These are phyloP conservation scores for Phytomonas francai DNA, from an alignment of 208 protist genomes.

Conservation along the genomic window DNA sequence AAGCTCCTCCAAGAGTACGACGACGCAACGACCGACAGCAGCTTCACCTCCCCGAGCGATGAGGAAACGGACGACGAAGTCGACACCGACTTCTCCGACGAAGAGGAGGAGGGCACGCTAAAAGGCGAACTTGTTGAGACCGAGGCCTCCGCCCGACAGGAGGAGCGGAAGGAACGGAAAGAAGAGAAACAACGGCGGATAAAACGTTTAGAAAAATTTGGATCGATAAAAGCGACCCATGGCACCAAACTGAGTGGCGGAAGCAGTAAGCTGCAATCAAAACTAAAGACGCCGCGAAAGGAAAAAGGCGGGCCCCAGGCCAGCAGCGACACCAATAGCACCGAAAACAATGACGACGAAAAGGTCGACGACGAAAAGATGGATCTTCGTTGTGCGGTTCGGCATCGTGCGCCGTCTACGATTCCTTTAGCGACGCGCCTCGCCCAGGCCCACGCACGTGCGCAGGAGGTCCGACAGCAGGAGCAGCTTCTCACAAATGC, in stretches of 20 bases:
- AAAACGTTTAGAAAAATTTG: constrained; percentile 23
- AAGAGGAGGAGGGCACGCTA: constrained; percentile 35
- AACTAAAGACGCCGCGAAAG: not conserved
- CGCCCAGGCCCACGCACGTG: constrained; percentile 30
- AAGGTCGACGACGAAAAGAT: constrained; percentile 11
- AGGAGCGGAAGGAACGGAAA: constrained; percentile 34
- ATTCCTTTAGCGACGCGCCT: constrained; percentile 49
- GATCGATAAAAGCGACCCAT: not conserved
- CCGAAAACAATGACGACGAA: constrained; percentile 1
- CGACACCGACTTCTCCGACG: constrained; percentile 73
- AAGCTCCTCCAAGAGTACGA: constrained; percentile 32
- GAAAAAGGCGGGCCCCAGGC: not conserved
- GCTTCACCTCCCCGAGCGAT: constrained; percentile 45
- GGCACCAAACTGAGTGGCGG: not conserved
- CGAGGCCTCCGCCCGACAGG: constrained; percentile 38
- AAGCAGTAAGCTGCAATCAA: not conserved
- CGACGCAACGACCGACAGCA: constrained; percentile 46
- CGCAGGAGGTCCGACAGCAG: constrained; percentile 20
- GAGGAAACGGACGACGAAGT: constrained; percentile 54
- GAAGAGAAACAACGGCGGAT: constrained; percentile 18
- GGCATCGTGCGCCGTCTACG: constrained; percentile 33
- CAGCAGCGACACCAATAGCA: not conserved
- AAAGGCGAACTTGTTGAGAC: constrained; percentile 32
- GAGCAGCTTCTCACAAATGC: constrained; percentile 7
- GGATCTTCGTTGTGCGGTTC: constrained; percentile 22